Conservation (phyloP, 2,329 filamentous ascomycete species). For the Catunica adiposa region DNA sequence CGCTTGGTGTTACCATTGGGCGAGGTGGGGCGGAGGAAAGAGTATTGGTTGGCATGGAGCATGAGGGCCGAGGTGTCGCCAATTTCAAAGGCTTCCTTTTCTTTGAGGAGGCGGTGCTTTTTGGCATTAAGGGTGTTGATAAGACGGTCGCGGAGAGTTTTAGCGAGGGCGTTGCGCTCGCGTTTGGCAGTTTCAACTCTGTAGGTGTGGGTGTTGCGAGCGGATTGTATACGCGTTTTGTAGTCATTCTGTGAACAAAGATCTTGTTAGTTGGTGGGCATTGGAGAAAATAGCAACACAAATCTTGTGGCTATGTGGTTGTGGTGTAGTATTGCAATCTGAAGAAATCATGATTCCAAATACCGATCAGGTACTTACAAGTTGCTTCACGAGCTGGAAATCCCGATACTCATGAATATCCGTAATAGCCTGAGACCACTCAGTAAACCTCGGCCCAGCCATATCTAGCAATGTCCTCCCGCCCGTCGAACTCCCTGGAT, state of each 20-base stretch:
- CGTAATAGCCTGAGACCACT: slow-evolving; percentile 76
- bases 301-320: no score
- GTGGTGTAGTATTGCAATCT: no score
- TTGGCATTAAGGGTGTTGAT: slow-evolving; percentile 49
- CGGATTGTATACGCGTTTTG: slow-evolving; percentile 43
- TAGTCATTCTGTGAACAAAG: slow-evolving; percentile 37
- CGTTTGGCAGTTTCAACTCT: slow-evolving; percentile 45
- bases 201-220: slow-evolving; percentile 43
- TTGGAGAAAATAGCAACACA: no score
- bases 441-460: slow-evolving; percentile 69
- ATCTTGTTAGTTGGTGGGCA: background rate
- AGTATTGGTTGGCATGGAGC: slow-evolving; percentile 52
- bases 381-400: slow-evolving; percentile 61
- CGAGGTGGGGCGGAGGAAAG: slow-evolving; percentile 46
- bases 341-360: no score
- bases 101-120: slow-evolving; percentile 45
- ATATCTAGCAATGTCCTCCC: slow-evolving; percentile 45
- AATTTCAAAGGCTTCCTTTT: slow-evolving; percentile 53
- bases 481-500: slow-evolving; percentile 25
- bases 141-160: slow-evolving; percentile 48
- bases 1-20: slow-evolving; percentile 49
- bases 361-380: slow-evolving; percentile 40
- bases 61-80: slow-evolving; percentile 48
- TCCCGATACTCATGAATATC: slow-evolving; percentile 78
- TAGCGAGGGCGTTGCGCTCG: slow-evolving; percentile 42